A percentile compares a stretch with the other conserved stretches of the same genome.
Conservation (phyloP, 2,329 filamentous ascomycete species). For the Cladophialophora exuberans region DNA sequence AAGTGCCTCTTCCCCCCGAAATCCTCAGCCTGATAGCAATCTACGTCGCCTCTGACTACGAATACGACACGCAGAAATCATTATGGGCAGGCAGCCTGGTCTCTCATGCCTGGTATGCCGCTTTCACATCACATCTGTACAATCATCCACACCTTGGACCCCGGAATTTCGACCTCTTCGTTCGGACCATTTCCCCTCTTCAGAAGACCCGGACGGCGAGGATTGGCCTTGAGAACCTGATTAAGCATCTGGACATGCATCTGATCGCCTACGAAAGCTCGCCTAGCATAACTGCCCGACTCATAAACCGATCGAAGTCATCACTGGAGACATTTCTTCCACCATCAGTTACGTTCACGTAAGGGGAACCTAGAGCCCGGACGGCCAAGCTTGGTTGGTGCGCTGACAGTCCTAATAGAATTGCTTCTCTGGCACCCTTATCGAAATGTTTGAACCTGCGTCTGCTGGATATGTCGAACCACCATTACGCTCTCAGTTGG, state of each 20-base stretch:
- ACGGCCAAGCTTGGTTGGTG: neutral
- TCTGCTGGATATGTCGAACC: slow-evolving; percentile 56
- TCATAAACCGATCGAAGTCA: slow-evolving; percentile 58
- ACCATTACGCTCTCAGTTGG: slow-evolving; percentile 55
- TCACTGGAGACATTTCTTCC: slow-evolving; percentile 59
- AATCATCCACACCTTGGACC: slow-evolving; percentile 53
- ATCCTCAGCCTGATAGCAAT: slow-evolving; percentile 23
- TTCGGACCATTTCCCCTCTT: slow-evolving; percentile 57
- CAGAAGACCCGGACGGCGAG: slow-evolving; percentile 46
- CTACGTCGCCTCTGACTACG: slow-evolving; percentile 6
- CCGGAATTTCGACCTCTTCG: slow-evolving; percentile 58
- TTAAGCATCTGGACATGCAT: slow-evolving; percentile 58
- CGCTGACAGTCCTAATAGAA: slow-evolving; percentile 21
- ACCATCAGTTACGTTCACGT: slow-evolving; percentile 61
- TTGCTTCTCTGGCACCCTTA: slow-evolving; percentile 60
- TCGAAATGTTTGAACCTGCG: slow-evolving; percentile 57
- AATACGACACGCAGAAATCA: slow-evolving; percentile 44
- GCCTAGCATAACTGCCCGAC: slow-evolving; percentile 60
- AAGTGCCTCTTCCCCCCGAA: slow-evolving; percentile 28
- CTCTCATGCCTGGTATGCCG: slow-evolving; percentile 60
- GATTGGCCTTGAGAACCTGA: slow-evolving; percentile 46
- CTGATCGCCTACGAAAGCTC: slow-evolving; percentile 62
- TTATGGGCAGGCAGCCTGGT: slow-evolving; percentile 58
- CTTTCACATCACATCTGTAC: slow-evolving; percentile 57
- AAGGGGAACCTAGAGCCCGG: slow-evolving; percentile 31